phyloP scores from a whole-genome alignment of 2,329 filamentous ascomycete genomes.

The Diaporthe citri region DNA sequence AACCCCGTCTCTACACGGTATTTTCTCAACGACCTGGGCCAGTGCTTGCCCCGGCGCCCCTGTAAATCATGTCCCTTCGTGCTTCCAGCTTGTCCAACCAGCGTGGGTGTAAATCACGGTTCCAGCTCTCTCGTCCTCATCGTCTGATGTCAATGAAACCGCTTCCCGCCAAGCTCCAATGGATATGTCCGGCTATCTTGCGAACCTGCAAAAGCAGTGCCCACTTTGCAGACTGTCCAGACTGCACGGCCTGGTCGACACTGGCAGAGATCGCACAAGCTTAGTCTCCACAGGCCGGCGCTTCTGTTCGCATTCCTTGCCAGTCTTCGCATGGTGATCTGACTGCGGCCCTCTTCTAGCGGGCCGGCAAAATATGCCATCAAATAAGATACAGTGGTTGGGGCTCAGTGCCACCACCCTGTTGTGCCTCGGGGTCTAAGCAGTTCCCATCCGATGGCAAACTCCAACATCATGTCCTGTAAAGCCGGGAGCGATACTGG shows the following conservation, averaged over 20 bases:
- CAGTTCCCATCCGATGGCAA: neutral
- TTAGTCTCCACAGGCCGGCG: neutral
- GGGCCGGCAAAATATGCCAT: neutral
- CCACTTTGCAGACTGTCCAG: too few relatives aligned
- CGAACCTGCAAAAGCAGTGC: too few relatives aligned
- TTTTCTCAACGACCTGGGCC: neutral
- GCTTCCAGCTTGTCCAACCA: too few relatives aligned
- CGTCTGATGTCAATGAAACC: neutral
- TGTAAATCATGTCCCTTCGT: neutral
- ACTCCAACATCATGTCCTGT: neutral
- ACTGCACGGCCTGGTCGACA: too few relatives aligned
- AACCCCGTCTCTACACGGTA: neutral
- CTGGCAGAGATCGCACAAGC: too few relatives aligned
- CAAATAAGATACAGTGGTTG: too few relatives aligned
- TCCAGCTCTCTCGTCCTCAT: neutral
- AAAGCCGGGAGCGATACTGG: neutral
- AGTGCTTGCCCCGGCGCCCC: neutral
- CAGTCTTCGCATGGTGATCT: neutral
- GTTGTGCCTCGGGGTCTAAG: neutral
- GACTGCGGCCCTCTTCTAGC: neutral
- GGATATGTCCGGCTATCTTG: too few relatives aligned
- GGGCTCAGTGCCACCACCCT: neutral
- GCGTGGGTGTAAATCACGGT: neutral
- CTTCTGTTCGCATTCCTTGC: neutral
- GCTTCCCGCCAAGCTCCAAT: too few relatives aligned